Evolutionary conservation across 2,329 filamentous ascomycete genomes (phyloP).

Genomic region (Fusarium sarcochroum): DNA sequence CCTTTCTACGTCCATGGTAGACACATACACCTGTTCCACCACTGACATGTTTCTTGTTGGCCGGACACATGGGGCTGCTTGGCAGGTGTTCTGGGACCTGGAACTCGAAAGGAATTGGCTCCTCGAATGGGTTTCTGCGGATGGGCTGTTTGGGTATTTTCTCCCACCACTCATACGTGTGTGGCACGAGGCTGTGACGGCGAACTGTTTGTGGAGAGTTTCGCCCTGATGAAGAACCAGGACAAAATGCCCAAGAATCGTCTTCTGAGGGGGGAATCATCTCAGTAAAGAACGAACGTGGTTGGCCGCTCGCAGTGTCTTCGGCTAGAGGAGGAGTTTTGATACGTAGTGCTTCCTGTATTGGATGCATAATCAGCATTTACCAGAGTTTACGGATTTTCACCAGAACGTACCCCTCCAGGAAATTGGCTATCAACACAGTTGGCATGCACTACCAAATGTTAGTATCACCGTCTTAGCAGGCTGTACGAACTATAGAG

Average conservation of each 20-base stretch:
- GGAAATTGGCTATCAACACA: conserved; percentile 50
- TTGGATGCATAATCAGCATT: conserved; percentile 7
- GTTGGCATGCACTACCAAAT: conserved; percentile 18
- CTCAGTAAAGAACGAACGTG: conserved; percentile 61
- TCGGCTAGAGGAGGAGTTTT: conserved; percentile 62
- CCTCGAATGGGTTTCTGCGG: conserved; percentile 38
- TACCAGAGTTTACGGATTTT: neutral
- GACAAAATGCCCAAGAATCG: neutral
- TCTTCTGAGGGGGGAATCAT: conserved; percentile 51
- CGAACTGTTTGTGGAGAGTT: conserved; percentile 39
- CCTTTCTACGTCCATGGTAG: conserved; percentile 60
- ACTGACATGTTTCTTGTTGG: conserved; percentile 60
- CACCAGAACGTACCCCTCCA: conserved; percentile 50
- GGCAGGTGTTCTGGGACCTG: conserved; percentile 66
- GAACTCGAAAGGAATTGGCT: conserved; percentile 58
- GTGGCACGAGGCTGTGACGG: conserved; percentile 42
- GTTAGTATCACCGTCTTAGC: conserved; percentile 11
- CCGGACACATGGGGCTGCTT: conserved; percentile 66
- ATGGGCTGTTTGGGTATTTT: conserved; percentile 43
- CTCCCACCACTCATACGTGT: conserved; percentile 57
- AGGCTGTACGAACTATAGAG: too few relatives aligned
- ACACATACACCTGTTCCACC: conserved; percentile 66
- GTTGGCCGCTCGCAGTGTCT: conserved; percentile 54
- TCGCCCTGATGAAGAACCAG: conserved; percentile 13
- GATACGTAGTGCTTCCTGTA: conserved; percentile 64